Conservation (phyloP, 208 protist species). For the Endotrypanum monterogeii region DNA sequence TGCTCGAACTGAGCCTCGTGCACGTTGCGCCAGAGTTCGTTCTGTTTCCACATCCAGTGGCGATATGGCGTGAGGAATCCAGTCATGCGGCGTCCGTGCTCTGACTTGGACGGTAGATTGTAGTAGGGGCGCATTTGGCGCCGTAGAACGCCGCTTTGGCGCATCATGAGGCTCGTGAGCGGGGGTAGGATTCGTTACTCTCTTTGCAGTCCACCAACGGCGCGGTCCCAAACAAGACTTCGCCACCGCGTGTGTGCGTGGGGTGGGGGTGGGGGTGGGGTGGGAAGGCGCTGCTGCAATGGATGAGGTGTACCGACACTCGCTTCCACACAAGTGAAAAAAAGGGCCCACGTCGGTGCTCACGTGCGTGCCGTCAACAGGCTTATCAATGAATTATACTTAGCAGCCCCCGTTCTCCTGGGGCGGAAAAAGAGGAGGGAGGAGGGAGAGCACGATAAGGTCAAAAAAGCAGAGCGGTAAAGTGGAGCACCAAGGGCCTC, state of each 20-base stretch:
- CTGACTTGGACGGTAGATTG: conserved; percentile 87
- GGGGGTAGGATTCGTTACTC: not conserved
- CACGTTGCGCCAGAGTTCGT: conserved; percentile 92
- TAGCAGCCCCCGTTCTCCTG: not conserved
- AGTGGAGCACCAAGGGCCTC: not conserved
- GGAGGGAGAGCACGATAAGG: not conserved
- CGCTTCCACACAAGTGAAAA: not conserved
- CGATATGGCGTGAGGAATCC: conserved; percentile 89
- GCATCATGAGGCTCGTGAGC: conserved; percentile 39
- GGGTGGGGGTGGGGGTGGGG: too few species aligned
- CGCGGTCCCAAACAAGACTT: not conserved
- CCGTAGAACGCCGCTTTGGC: conserved; percentile 22
- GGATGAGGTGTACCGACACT: not conserved
- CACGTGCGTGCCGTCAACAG: not conserved
- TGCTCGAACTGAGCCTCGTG: conserved; percentile 94
- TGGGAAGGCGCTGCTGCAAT: not conserved
- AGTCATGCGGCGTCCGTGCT: conserved; percentile 87
- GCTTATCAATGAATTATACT: not conserved
- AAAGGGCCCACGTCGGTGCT: not conserved
- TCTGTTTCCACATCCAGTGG: conserved; percentile 94
- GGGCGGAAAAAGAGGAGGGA: too few species aligned
- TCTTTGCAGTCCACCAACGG: not conserved
- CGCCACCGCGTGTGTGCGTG: not conserved
- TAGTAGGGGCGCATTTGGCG: conserved; percentile 85
- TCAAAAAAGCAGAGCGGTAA: not conserved